Evolutionary conservation across 1,139 yeast species (phyloP).

Genomic region (Yamadazyma trypodendri): DNA sequence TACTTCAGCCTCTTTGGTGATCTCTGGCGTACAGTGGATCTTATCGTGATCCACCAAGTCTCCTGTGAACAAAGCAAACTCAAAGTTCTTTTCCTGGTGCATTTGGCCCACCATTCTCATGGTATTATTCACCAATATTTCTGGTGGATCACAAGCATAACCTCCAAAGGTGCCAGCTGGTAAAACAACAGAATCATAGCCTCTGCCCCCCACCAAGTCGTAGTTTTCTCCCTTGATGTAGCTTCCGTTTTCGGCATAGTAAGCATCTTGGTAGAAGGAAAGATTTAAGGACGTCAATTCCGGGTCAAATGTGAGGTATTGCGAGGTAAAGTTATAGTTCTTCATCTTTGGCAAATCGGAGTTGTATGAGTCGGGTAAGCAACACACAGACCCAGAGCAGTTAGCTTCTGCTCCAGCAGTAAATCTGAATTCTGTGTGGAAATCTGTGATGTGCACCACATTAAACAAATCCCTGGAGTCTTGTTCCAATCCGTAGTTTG

Average conservation of each 20-base stretch:
- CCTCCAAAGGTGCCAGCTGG: slow-evolving; percentile 69
- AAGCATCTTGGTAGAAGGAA: slow-evolving; percentile 32
- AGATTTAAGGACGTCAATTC: slow-evolving; percentile 17
- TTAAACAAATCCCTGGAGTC: slow-evolving; percentile 39
- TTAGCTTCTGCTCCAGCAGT: slow-evolving; percentile 59
- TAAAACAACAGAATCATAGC: slow-evolving; percentile 38
- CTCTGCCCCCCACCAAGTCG: slow-evolving; percentile 35
- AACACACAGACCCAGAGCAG: slow-evolving; percentile 53
- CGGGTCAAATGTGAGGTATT: slow-evolving; percentile 20
- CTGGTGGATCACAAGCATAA: slow-evolving; percentile 66
- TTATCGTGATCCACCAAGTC: slow-evolving; percentile 66
- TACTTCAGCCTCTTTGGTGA: slow-evolving; percentile 54
- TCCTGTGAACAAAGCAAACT: slow-evolving; percentile 67
- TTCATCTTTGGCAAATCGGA: slow-evolving; percentile 23
- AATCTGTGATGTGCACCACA: slow-evolving; percentile 64
- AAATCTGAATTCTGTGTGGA: slow-evolving; percentile 60
- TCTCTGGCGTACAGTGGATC: slow-evolving; percentile 42
- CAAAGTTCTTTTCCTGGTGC: slow-evolving; percentile 35
- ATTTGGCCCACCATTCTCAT: slow-evolving; percentile 42
- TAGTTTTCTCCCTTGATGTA: slow-evolving; percentile 42
- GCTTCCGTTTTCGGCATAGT: slow-evolving; percentile 32
- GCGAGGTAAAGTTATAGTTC: slow-evolving; percentile 35
- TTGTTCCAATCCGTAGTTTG: slow-evolving; percentile 18
- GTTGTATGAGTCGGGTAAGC: slow-evolving; percentile 42
- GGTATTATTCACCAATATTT: slow-evolving; percentile 54